Evolutionary conservation across 2,329 filamentous ascomycete species (phyloP).

Genomic region (Fusarium neocosmosporiellum): DNA sequence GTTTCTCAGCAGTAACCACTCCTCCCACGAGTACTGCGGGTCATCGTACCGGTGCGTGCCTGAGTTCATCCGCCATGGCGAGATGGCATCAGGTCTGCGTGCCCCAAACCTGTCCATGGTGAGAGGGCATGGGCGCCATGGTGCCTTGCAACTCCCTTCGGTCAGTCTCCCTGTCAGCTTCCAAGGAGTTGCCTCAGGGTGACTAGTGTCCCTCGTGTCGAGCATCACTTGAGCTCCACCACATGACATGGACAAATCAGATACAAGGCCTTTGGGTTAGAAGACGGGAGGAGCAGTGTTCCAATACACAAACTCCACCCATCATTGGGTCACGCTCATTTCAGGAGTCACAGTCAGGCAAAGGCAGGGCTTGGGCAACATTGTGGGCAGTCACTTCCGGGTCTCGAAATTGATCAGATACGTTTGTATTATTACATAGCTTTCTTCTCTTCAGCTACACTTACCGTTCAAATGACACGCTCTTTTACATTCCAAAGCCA

Average conservation of each 20-base stretch:
- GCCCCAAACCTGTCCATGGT: slow-evolving; percentile 15
- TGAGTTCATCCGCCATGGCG: slow-evolving; percentile 9
- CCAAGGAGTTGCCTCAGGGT: slow-evolving; percentile 14
- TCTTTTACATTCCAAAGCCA: background rate
- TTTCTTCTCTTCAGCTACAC: background rate
- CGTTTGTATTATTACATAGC: slow-evolving; percentile 27
- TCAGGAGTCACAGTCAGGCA: background rate
- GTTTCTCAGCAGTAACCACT: background rate
- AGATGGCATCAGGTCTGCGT: slow-evolving; percentile 12
- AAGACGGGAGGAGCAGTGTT: background rate
- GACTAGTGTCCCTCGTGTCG: background rate
- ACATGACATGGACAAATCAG: background rate
- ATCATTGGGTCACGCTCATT: slow-evolving; percentile 26
- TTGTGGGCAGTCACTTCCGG: background rate
- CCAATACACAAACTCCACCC: background rate
- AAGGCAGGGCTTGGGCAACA: background rate
- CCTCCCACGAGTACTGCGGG: slow-evolving; percentile 8
- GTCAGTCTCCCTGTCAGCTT: slow-evolving; percentile 4
- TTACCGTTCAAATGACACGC: slow-evolving; percentile 2
- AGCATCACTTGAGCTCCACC: background rate
- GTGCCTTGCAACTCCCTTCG: slow-evolving; percentile 2
- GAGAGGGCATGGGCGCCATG: background rate
- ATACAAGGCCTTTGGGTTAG: background rate
- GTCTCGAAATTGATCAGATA: slow-evolving; percentile 23
- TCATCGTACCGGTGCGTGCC: slow-evolving; percentile 16